Evolutionary conservation across 2,329 filamentous ascomycete species (phyloP), one percentile per base, ranked within the genome.

Genomic region (Monosporascus ibericus): DNA sequence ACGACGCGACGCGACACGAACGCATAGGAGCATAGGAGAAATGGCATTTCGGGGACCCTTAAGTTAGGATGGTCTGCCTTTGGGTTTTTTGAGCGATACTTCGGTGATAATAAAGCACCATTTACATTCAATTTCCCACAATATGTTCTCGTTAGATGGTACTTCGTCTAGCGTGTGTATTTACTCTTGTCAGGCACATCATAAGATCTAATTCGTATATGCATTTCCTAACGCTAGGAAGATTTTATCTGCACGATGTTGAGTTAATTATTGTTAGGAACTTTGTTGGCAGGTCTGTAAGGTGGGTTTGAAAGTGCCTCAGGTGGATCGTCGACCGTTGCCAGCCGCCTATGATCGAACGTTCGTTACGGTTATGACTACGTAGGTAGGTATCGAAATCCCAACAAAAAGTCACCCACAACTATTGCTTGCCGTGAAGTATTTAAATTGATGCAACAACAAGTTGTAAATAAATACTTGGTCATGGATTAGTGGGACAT

Each of bases 1-100:
- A 55, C 54, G 57, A 61, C 34, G 52, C 52, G 46, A 55, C 55
- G 55, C 50, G 51, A 54, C 46, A 55, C 51, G 37, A 48, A 51
- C 54, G 55, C 52, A 59, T 51, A 55, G 51, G 47, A 48, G 57
- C 53, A 53, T 54, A 51, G n/a, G 20, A 39, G 27, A 56, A 27
- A 34, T 34, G 30, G 30, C 11, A 34, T 34, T 34, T 34, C 30
- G 2, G 30, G 30, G 14, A 14, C 30, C 30, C 9, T 34, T 11
- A 5, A 34, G 30, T 34, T 34, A 34, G 9, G 30, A 34, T 34
- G 30, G 9, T 34, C 11, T 34, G 49, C 46, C 42, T 22, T 38
- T 42, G 44, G 44, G 48, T 50, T 57, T 57, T 54, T 44, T 51
- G 39, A 40, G 55, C 59, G 52, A 48, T 57, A 52, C 38, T 49